A percentile compares a stretch with the other conserved stretches of the same genome.
These are phyloP conservation scores for Panaeolus cyanescens DNA, from an alignment of 768 basidiomycete species.

Conservation along the genomic window DNA sequence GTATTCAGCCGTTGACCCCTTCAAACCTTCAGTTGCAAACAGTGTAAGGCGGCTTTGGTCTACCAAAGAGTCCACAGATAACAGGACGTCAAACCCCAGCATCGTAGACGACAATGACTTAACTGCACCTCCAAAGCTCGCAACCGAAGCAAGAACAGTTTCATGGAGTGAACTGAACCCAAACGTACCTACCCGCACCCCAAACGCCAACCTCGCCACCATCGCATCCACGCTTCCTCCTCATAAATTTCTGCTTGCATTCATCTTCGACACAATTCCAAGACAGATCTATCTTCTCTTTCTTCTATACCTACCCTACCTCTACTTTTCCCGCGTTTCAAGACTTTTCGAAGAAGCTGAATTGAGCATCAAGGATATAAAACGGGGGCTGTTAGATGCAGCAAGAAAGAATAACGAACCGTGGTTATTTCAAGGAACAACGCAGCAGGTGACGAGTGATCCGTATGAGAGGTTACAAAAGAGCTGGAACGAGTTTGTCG, in stretches of 20 bases:
- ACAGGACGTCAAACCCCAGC: neutral
- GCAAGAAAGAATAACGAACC: slow-evolving; percentile 6
- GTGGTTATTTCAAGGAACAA: slow-evolving; percentile 5
- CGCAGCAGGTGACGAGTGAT: slow-evolving; percentile 6
- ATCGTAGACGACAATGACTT: neutral
- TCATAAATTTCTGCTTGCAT: slow-evolving; percentile 11
- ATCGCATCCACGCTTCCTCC: neutral
- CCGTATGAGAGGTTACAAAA: slow-evolving; percentile 22
- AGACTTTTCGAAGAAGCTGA: slow-evolving; percentile 68
- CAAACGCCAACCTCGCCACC: neutral
- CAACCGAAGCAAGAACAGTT: neutral
- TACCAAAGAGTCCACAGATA: neutral
- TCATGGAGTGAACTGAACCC: neutral
- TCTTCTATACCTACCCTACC: slow-evolving; percentile 59
- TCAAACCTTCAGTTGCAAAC: slow-evolving; percentile 18
- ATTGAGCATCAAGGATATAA: slow-evolving; percentile 57
- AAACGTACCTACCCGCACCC: neutral
- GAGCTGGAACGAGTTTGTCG: slow-evolving; percentile 31
- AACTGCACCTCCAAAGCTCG: neutral
- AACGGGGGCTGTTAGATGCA: slow-evolving; percentile 32
- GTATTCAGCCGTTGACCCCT: slow-evolving; percentile 15
- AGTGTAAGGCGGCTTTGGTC: slow-evolving; percentile 14
- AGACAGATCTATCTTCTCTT: slow-evolving; percentile 32
- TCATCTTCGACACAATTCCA: slow-evolving; percentile 28
- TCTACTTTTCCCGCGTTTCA: slow-evolving; percentile 69